Evolutionary conservation across 148 eudicot species (phyloP).

Genomic region (Vaccinium vitisidaea): DNA sequence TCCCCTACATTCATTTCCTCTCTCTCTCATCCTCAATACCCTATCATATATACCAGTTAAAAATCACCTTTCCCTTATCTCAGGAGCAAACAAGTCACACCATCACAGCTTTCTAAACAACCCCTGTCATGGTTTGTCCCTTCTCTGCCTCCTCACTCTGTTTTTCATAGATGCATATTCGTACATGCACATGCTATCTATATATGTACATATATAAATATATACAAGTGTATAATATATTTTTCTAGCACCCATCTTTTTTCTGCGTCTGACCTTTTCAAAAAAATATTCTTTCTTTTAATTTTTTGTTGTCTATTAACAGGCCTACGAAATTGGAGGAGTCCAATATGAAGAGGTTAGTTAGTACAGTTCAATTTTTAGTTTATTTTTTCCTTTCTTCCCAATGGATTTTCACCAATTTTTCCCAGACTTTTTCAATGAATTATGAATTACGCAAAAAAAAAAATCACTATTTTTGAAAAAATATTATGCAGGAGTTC

Average conservation of each 20-base stretch:
- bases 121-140: not conserved
- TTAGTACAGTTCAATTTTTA: not conserved
- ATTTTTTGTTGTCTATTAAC: not conserved
- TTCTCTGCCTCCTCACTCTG: not conserved
- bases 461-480: not conserved
- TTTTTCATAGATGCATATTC: not conserved
- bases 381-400: not conserved
- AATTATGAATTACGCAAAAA: not conserved
- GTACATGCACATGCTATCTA: no score
- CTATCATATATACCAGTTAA: not conserved
- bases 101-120: not conserved
- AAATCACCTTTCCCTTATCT: not conserved
- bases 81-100: not conserved
- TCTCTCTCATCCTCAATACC: not conserved
- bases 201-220: not conserved
- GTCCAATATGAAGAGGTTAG: conserved; percentile 21
- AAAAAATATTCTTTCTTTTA: not conserved
- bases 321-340: conserved; percentile 14
- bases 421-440: not conserved
- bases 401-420: not conserved
- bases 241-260: not conserved
- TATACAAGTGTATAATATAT: no score
- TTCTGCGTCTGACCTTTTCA: not conserved
- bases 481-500: not conserved
- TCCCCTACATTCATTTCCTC: not conserved